A percentile compares a stretch with the other conserved stretches of the same genome.
Evolutionary conservation across 2,329 filamentous ascomycete species (phyloP).

Genomic region (Volutella citrinella): DNA sequence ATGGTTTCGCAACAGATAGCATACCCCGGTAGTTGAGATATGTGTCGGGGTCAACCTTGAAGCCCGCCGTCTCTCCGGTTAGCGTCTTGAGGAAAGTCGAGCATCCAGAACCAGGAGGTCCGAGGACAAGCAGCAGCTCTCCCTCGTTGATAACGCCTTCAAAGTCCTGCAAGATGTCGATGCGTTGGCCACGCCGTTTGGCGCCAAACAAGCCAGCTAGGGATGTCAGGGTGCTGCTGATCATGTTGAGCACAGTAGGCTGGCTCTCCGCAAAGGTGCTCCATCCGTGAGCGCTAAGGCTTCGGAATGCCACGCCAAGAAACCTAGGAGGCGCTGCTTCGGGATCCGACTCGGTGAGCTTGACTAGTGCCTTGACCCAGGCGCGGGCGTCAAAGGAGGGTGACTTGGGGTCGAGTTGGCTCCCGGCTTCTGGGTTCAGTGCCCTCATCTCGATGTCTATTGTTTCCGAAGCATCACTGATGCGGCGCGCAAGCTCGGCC

Average conservation of each 20-base stretch:
- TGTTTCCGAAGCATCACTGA: constrained; percentile 12
- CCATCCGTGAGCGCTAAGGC: constrained; percentile 27
- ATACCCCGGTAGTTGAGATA: constrained; percentile 52
- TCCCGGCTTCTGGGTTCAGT: constrained; percentile 17
- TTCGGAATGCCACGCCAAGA: constrained; percentile 25
- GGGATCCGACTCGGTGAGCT: constrained; percentile 23
- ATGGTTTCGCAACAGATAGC: not conserved
- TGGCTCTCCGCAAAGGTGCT: constrained; percentile 21
- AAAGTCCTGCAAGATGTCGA: constrained; percentile 26
- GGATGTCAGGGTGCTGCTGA: constrained; percentile 12
- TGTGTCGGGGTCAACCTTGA: constrained; percentile 19
- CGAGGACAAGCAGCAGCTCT: constrained; percentile 38
- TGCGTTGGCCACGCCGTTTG: constrained; percentile 6
- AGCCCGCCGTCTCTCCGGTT: constrained; percentile 46
- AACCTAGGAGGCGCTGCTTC: constrained; percentile 19
- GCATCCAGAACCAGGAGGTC: constrained; percentile 52
- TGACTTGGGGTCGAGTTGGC: constrained; percentile 22
- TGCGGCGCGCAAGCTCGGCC: constrained; percentile 11
- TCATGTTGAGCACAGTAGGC: constrained; percentile 20
- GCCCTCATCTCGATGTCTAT: constrained; percentile 14
- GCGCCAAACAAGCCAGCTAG: constrained; percentile 3
- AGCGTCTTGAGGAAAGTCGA: constrained; percentile 58
- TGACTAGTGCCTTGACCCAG: constrained; percentile 26
- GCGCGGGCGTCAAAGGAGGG: constrained; percentile 22
- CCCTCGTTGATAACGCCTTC: constrained; percentile 28